Conservation (phyloP, 1,284 basidiomycete species). For the Vanrija pseudolonga region DNA sequence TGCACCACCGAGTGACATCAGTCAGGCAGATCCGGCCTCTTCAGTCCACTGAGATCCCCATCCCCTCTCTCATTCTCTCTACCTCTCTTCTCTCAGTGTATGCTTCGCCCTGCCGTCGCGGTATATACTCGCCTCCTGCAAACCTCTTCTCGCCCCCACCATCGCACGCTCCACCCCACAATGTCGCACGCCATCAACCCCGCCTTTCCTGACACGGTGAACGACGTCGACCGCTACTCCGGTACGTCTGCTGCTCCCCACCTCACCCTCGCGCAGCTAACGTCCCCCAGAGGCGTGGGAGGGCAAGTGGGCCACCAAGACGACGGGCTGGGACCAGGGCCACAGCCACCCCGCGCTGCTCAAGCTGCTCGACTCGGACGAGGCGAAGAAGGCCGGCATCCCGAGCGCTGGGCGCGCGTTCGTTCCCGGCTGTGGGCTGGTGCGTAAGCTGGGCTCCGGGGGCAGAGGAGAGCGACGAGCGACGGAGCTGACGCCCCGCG, state of each 20-base stretch:
- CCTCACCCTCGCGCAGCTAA: not conserved
- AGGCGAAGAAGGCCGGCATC: constrained; percentile 49
- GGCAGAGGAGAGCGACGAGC: not conserved
- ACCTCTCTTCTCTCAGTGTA: no score
- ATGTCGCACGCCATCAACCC: not conserved
- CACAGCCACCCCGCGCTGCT: constrained; percentile 57
- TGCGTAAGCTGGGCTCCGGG: constrained; percentile 45
- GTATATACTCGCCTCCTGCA: no score
- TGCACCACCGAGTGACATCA: no score
- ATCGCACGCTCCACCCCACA: not conserved
- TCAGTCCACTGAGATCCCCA: no score
- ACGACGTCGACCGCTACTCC: not conserved
- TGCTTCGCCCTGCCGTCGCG: no score
- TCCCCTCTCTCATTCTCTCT: no score
- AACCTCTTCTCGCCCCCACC: no score
- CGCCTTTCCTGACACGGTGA: not conserved
- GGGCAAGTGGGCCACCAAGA: constrained; percentile 42
- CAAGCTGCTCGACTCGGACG: constrained; percentile 55
- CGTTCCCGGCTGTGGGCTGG: constrained; percentile 68
- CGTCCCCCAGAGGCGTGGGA: constrained; percentile 22
- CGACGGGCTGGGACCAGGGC: constrained; percentile 58
- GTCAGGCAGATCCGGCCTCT: no score
- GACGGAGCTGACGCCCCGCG: not conserved
- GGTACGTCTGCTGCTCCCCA: not conserved
- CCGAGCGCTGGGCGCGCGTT: constrained; percentile 59